Evolutionary conservation across 2,329 filamentous ascomycete species (phyloP).

Genomic region (Cadophora sp.): DNA sequence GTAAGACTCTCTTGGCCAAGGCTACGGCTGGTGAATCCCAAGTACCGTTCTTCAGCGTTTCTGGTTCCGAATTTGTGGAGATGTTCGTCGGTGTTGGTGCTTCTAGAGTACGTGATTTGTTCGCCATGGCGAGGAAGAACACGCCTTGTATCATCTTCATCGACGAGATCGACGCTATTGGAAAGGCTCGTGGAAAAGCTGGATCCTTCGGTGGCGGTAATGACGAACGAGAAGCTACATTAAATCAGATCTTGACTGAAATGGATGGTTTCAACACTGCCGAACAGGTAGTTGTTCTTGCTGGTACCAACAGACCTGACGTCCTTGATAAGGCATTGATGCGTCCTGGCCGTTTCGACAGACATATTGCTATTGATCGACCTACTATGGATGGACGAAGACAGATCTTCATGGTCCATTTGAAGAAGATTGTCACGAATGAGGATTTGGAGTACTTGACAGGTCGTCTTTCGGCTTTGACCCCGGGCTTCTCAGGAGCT

Average conservation of each 20-base stretch:
- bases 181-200: constrained; percentile 84
- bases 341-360: constrained; percentile 95
- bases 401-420: constrained; percentile 94
- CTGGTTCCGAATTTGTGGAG: constrained; percentile 98
- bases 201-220: constrained; percentile 85
- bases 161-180: constrained; percentile 98
- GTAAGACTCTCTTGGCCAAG: constrained; percentile 97
- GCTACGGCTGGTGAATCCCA: constrained; percentile 96
- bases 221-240: constrained; percentile 93
- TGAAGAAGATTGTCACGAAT: constrained; percentile 92
- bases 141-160: constrained; percentile 99
- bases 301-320: constrained; percentile 95
- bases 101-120: constrained; percentile 92
- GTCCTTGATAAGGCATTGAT: constrained; percentile 94
- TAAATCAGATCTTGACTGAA: constrained; percentile 98
- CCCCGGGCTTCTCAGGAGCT: constrained; percentile 94
- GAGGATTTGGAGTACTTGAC: constrained; percentile 89
- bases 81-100: constrained; percentile 99
- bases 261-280: constrained; percentile 99
- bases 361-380: constrained; percentile 93
- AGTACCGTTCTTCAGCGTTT: constrained; percentile 98
- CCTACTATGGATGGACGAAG: constrained; percentile 97
- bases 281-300: constrained; percentile 95
- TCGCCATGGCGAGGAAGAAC: constrained; percentile 92
- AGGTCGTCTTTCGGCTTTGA: constrained; percentile 88